These are phyloP conservation scores for Batrachochytrium dendrobatidis DNA, from an alignment of 371 early-diverging fungal species.

Conservation along the genomic window DNA sequence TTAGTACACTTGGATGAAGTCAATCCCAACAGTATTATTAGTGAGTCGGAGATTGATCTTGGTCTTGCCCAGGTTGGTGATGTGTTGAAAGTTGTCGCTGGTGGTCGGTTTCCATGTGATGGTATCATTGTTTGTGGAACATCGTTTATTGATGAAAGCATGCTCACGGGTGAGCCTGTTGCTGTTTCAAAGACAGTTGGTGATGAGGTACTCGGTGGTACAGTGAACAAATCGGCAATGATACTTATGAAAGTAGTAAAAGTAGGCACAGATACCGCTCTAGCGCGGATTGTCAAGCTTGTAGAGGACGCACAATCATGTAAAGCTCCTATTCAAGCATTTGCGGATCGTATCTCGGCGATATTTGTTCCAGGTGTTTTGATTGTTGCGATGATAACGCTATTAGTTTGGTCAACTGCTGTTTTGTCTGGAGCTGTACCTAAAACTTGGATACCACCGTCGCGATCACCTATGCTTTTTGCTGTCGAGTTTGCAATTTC, in stretches of 20 bases:
- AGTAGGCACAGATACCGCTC: constrained; percentile 67
- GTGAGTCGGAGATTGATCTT: constrained; percentile 49
- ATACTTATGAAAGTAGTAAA: constrained; percentile 50
- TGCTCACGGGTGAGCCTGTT: constrained; percentile 97
- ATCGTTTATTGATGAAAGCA: constrained; percentile 88
- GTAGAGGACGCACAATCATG: constrained; percentile 83
- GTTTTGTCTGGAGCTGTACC: constrained; percentile 24
- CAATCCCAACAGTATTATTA: constrained; percentile 57
- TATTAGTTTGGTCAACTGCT: constrained; percentile 67
- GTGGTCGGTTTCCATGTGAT: constrained; percentile 89
- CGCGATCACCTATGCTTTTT: constrained; percentile 62
- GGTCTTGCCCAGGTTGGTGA: constrained; percentile 55
- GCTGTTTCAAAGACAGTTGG: constrained; percentile 73
- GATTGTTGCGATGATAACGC: constrained; percentile 56
- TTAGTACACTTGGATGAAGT: constrained; percentile 43
- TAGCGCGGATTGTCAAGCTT: constrained; percentile 73
- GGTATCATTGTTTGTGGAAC: constrained; percentile 70
- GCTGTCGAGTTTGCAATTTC: constrained; percentile 84
- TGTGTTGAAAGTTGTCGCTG: constrained; percentile 72
- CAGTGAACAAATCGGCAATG: constrained; percentile 66
- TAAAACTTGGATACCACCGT: constrained; percentile 4
- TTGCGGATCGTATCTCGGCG: constrained; percentile 71
- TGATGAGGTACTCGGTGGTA: constrained; percentile 79
- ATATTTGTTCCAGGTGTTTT: constrained; percentile 89
- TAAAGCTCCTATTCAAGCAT: constrained; percentile 76